A percentile compares a stretch with the other conserved stretches of the same genome.
phyloP scores from a whole-genome alignment of 129 eudicot genomes.

The Lonicera japonica region DNA sequence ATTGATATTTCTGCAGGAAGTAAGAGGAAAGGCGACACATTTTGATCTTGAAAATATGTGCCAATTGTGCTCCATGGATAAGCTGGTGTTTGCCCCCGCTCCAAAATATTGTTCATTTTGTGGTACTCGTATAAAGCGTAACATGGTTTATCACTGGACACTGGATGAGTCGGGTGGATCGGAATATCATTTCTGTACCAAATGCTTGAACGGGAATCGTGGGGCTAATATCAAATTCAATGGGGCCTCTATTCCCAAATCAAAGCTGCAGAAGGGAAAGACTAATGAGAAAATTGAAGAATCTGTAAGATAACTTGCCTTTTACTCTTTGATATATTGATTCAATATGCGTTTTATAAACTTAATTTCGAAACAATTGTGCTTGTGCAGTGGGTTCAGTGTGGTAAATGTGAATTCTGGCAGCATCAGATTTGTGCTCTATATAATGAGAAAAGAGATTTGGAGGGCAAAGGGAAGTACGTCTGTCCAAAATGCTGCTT shows the following conservation, averaged over 20 bases:
- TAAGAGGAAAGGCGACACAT: constrained; percentile 20
- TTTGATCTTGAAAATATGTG: constrained; percentile 39
- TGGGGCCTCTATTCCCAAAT: constrained; percentile 44
- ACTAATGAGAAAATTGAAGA: constrained; percentile 48
- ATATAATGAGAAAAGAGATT: constrained; percentile 52
- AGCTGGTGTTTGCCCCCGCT: constrained; percentile 51
- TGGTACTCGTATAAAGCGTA: constrained; percentile 38
- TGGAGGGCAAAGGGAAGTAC: constrained; percentile 54
- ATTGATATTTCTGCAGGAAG: constrained; percentile 26
- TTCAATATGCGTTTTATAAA: not conserved
- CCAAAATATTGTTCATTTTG: constrained; percentile 70
- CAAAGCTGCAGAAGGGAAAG: constrained; percentile 34
- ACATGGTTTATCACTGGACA: constrained; percentile 39
- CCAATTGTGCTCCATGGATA: constrained; percentile 54
- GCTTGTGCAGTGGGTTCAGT: constrained; percentile 76
- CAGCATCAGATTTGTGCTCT: constrained; percentile 86
- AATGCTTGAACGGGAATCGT: constrained; percentile 45
- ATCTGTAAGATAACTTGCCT: constrained; percentile 38
- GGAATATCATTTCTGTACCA: constrained; percentile 40
- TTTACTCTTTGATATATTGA: not conserved
- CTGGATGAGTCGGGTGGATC: constrained; percentile 24
- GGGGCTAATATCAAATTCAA: constrained; percentile 38
- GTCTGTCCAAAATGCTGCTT: constrained; percentile 76
- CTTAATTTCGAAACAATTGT: constrained; percentile 14
- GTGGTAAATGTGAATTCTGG: constrained; percentile 81